Percentiles rank a stretch among this genome's conserved stretches.
Conservation (phyloP, 768 basidiomycete species). For the Pholiota conissans region DNA sequence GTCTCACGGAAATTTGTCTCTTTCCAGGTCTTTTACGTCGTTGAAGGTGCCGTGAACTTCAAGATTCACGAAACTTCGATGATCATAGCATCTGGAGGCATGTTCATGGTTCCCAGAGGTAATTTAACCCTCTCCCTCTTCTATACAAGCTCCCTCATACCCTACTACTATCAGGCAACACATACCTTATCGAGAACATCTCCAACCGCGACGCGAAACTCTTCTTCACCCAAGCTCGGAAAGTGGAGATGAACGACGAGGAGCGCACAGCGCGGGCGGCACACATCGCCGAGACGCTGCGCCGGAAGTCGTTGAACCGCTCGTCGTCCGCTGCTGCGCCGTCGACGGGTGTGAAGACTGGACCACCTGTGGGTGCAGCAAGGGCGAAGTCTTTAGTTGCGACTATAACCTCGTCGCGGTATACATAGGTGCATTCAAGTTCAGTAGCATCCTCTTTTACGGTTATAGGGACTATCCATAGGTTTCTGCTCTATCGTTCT, state of each 20-base stretch:
- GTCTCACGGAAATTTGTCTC: neutral
- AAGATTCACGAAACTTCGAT: conserved; percentile 79
- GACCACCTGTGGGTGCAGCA: neutral
- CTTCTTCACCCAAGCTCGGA: conserved; percentile 91
- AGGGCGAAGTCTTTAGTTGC: neutral
- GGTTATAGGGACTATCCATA: neutral
- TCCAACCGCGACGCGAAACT: conserved; percentile 74
- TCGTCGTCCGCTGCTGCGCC: conserved; percentile 24
- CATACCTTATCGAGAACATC: conserved; percentile 89
- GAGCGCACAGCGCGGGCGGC: conserved; percentile 20
- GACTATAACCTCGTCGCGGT: neutral
- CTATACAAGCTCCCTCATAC: neutral
- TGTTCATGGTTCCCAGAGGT: conserved; percentile 93
- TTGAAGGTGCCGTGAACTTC: conserved; percentile 87
- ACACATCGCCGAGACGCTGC: conserved; percentile 19
- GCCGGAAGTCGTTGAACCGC: conserved; percentile 18
- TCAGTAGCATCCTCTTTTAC: too few relatives aligned
- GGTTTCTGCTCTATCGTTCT: neutral
- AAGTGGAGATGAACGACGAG: conserved; percentile 29
- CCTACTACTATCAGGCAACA: conserved; percentile 63
- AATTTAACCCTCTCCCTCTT: conserved; percentile 3
- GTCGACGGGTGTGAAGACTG: neutral
- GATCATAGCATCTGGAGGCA: conserved; percentile 77
- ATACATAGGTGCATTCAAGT: too few relatives aligned
- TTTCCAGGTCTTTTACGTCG: conserved; percentile 57